Conservation (phyloP, 2,329 filamentous ascomycete genomes). For the Amylocarpus encephaloides region DNA sequence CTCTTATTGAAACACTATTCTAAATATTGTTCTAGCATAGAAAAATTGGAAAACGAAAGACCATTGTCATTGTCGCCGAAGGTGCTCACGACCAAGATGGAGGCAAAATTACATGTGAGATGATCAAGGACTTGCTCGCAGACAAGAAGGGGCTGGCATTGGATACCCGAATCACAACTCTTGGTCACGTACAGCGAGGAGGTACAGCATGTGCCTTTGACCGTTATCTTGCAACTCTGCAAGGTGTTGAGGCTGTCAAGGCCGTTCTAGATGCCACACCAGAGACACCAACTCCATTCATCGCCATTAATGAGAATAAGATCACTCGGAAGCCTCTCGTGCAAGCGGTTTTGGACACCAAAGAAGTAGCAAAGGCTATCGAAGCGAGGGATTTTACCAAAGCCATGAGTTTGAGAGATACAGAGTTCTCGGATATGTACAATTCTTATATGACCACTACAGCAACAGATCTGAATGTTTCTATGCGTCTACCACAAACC, state of each 20-base stretch:
- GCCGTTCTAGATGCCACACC: conserved; percentile 86
- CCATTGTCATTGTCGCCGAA: conserved; percentile 96
- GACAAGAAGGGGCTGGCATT: conserved; percentile 68
- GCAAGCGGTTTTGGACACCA: conserved; percentile 80
- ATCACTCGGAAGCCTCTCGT: conserved; percentile 86
- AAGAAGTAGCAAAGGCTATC: conserved; percentile 77
- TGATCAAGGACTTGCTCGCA: conserved; percentile 85
- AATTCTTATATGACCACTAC: conserved; percentile 87
- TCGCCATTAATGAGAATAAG: conserved; percentile 96
- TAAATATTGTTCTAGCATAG: conserved; percentile 57
- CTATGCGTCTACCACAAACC: conserved; percentile 59
- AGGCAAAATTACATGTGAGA: conserved; percentile 72
- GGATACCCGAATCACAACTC: conserved; percentile 88
- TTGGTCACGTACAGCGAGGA: conserved; percentile 96
- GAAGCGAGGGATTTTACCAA: conserved; percentile 76
- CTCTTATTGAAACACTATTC: not conserved
- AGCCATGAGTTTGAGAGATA: conserved; percentile 83
- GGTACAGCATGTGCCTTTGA: conserved; percentile 91
- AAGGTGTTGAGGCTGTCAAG: conserved; percentile 90
- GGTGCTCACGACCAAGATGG: conserved; percentile 82
- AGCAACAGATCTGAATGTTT: conserved; percentile 64
- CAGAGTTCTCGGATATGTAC: conserved; percentile 91
- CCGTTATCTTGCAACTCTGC: conserved; percentile 83
- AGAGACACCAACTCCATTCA: conserved; percentile 86
- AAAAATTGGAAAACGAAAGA: conserved; percentile 85